A percentile compares a stretch with the other conserved stretches of the same genome.
Conservation (phyloP, 768 basidiomycete species). For the Tremella yokohamensis region DNA sequence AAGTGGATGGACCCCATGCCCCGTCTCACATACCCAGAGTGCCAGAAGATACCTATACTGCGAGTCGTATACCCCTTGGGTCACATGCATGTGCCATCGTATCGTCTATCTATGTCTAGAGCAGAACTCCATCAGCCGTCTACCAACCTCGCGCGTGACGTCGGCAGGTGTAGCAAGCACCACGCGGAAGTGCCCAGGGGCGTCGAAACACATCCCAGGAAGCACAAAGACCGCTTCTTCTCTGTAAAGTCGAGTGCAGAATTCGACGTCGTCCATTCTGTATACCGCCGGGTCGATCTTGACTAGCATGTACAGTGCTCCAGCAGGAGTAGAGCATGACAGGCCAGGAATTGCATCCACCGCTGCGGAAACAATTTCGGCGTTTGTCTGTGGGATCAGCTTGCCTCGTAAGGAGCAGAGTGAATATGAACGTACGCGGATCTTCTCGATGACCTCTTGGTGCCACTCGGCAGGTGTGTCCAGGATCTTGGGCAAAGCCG, state of each 20-base stretch:
- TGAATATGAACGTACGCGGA: constrained; percentile 29
- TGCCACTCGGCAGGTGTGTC: constrained; percentile 37
- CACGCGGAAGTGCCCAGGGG: constrained; percentile 42
- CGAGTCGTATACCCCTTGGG: too few species aligned
- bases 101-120: neutral
- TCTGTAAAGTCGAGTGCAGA: constrained; percentile 40
- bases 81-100: too few species aligned
- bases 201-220: constrained; percentile 44
- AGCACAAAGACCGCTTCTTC: constrained; percentile 48
- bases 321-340: constrained; percentile 27
- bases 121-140: constrained; percentile 39
- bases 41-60: too few species aligned
- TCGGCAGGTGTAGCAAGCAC: constrained; percentile 39
- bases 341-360: constrained; percentile 38
- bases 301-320: constrained; percentile 47
- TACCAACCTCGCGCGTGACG: constrained; percentile 43
- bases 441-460: constrained; percentile 37
- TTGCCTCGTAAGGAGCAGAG: neutral
- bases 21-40: neutral
- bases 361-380: constrained; percentile 28
- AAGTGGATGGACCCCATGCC: neutral
- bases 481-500: constrained; percentile 42
- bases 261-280: constrained; percentile 44
- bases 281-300: constrained; percentile 30
- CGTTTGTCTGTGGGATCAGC: constrained; percentile 23